Evolutionary conservation across 805 yeast species (phyloP).

Genomic region (Lipomyces yamadae): DNA sequence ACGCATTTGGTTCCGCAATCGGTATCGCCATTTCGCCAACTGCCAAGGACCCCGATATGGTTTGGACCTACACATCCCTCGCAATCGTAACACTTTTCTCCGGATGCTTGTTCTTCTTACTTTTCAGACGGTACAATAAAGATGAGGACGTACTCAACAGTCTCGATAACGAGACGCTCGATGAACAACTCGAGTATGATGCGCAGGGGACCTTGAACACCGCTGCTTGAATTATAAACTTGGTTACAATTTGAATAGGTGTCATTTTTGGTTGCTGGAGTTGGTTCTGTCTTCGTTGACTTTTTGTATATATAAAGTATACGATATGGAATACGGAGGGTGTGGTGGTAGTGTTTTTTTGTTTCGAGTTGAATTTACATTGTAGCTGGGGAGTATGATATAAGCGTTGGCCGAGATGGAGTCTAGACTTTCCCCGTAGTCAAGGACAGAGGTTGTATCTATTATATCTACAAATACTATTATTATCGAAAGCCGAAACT

Average conservation of each 20-base stretch:
- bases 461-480: background rate
- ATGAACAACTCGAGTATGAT: constrained; percentile 18
- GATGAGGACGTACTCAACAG: constrained; percentile 63
- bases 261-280: constrained; percentile 2
- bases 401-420: background rate
- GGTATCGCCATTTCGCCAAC: constrained; percentile 75
- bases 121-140: constrained; percentile 59
- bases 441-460: background rate
- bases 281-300: background rate
- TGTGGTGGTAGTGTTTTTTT: background rate
- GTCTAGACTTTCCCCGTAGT: background rate
- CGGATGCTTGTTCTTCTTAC: constrained; percentile 66
- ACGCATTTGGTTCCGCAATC: constrained; percentile 77
- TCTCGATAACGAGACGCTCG: constrained; percentile 41
- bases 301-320: background rate
- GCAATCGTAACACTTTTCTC: constrained; percentile 62
- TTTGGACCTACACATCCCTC: constrained; percentile 70
- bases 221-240: constrained; percentile 12
- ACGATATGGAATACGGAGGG: background rate
- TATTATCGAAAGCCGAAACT: background rate
- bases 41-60: constrained; percentile 68
- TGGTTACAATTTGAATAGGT: background rate
- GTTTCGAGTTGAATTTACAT: background rate
- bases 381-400: background rate
- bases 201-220: constrained; percentile 27